These are phyloP conservation scores for Claviceps paspali DNA, from an alignment of 2,329 filamentous ascomycete genomes.

Conservation along the genomic window DNA sequence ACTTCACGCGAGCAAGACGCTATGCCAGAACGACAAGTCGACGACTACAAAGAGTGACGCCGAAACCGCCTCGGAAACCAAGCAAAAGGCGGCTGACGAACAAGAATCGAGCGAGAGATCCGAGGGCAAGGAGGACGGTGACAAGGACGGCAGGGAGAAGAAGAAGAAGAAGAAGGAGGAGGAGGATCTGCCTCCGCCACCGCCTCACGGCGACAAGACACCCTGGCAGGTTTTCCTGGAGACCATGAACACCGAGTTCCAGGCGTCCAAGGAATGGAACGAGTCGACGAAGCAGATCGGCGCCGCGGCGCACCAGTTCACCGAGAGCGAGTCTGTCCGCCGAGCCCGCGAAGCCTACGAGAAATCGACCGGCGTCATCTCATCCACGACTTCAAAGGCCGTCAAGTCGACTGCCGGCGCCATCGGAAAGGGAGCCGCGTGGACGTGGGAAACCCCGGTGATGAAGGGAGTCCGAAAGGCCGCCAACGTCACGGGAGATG, in stretches of 20 bases:
- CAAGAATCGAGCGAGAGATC: constrained; percentile 29
- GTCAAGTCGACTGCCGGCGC: constrained; percentile 74
- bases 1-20: constrained; percentile 18
- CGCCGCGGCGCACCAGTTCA: constrained; percentile 77
- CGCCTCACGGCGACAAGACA: constrained; percentile 95
- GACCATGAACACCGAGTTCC: constrained; percentile 86
- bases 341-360: constrained; percentile 76
- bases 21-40: constrained; percentile 20
- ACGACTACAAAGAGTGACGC: constrained; percentile 13
- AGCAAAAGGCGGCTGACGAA: no score
- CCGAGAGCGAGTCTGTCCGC: constrained; percentile 81
- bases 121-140: constrained; percentile 22
- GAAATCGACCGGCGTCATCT: constrained; percentile 69
- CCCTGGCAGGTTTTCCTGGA: constrained; percentile 98
- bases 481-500: constrained; percentile 71
- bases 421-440: constrained; percentile 79
- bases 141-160: constrained; percentile 37
- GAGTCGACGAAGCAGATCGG: constrained; percentile 93
- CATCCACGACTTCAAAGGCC: constrained; percentile 61
- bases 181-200: constrained; percentile 64
- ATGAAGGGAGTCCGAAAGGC: constrained; percentile 84
- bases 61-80: constrained; percentile 9
- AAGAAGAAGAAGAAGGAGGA: no score
- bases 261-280: constrained; percentile 97
- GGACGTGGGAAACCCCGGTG: constrained; percentile 93